Evolutionary conservation across 208 protist species (phyloP), one percentile per base, ranked within the genome.

Genomic region (Phytomonas sp.): DNA sequence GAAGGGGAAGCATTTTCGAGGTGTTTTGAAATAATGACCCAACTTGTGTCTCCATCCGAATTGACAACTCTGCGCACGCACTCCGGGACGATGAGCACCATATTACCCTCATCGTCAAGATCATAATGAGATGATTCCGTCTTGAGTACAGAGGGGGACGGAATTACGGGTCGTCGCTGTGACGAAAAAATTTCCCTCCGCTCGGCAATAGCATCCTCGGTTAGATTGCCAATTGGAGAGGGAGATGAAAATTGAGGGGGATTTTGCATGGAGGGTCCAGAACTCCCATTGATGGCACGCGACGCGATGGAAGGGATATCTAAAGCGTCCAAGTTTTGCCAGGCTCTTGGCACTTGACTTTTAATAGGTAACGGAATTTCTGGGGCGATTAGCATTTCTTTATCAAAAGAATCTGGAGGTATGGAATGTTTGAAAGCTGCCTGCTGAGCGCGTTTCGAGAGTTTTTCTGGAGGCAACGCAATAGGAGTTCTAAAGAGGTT

Each of bases 31-130:
- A 70, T 67, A 33, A 83, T 73, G 34, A 91, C 75, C 89, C 89
- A 92, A 72, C 64, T 66, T 33, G 74, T 68, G 37, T 72, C 71
- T 1, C 85, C 88, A 56, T 94, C 88, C 4, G 77, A 17, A 15
- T 76, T 83, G 26, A 78, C 46, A 31, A 71, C 77, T 40, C 71
- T 74, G 66, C 68, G 71, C 66, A 93, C 84, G 36, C 74, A 74
- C 23, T 76, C 76, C 28, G 72, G 79, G 51, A 56, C 20, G 23
- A 56, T 56, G 1, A 6, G 5, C 0, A 23, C 70, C 40, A 71
- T 34, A 66, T 84, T 75, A 28, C 81, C 77, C 26, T 77, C 68
- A 4, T 78, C 73, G 61, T 81, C 79, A 46, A 83, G 79, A 59
- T 62, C 78, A 66, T 78, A 72, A 8, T 74, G 67, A 11, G 81